Percentiles rank a stretch among this genome's conserved stretches.
Conservation (phyloP, 1,139 yeast genomes). For the Pichia sp. region DNA sequence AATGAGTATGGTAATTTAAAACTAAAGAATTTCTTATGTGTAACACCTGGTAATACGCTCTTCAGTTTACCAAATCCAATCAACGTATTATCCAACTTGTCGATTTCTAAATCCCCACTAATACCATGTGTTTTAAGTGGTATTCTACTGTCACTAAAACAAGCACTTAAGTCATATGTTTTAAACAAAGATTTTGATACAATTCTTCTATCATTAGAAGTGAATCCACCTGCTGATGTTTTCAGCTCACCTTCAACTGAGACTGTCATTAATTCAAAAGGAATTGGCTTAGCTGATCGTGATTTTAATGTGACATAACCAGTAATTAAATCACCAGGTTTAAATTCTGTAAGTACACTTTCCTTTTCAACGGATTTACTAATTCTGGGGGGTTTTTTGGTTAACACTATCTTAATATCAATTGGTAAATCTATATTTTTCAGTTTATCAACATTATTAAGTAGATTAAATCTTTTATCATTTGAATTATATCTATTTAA, state of each 20-base stretch:
- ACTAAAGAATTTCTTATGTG: conserved; percentile 35
- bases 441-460: conserved; percentile 31
- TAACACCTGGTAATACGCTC: conserved; percentile 42
- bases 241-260: conserved; percentile 43
- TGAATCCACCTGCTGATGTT: conserved; percentile 4
- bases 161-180: conserved; percentile 37
- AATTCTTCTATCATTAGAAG: conserved; percentile 3
- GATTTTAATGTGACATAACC: conserved; percentile 47
- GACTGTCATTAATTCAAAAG: conserved; percentile 51
- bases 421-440: conserved; percentile 30
- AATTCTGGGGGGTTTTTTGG: conserved; percentile 32
- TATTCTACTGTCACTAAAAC: conserved; percentile 33
- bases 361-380: conserved; percentile 29
- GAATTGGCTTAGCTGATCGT: conserved; percentile 34
- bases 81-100: conserved; percentile 37
- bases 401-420: conserved; percentile 31
- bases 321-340: conserved; percentile 48
- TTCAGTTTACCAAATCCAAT: conserved; percentile 50
- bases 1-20: conserved; percentile 55
- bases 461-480: conserved; percentile 25
- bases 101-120: not conserved
- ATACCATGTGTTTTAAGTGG: conserved; percentile 5
- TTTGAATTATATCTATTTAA: conserved; percentile 11
- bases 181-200: conserved; percentile 31
- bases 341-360: conserved; percentile 37